Evolutionary conservation across 768 basidiomycete genomes (phyloP), one percentile per base, ranked within the genome.

Genomic region (Leucocoprinus birnbaumii): DNA sequence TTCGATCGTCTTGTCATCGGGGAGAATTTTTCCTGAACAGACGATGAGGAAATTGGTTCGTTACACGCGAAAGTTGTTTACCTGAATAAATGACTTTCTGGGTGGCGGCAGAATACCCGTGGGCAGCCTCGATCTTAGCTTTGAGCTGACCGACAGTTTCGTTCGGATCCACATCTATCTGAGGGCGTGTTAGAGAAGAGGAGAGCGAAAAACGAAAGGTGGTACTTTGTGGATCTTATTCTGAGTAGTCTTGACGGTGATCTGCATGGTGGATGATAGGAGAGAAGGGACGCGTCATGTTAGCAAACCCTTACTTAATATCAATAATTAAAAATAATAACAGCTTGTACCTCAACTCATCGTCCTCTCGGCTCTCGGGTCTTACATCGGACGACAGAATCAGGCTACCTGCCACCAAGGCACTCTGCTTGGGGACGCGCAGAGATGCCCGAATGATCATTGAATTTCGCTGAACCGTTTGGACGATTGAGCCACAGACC

Each of bases 51-150:
- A 34, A 21, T 55, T 21, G 27, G 50, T 48, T 8, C 57, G 16
- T 40, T 38, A 48, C 9, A 43, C 41, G 19, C 25, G 27, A 14
- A 27, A 19, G 49, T 14, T 24, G 16, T 40, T 53, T 47, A 94
- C 94, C 95, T 37, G 96, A 85, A 71, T 91, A 97, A 70, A 99
- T 98, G 64, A 99, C 78, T 79, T 98, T 99, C 74, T 96, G 95
- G 56, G 73, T 71, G 31, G 81, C 83, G 26, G 82, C 77, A 16
- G 86, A 66, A 70, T 95, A 90, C 3, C 86, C 85, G 59, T 97
- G 93, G 2, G 75, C 67, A 25, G 84, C 77, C 55, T 79, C 67
- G 64, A 99, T 94, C 85, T 91, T 94, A 60, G 77, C 68, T 79
- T 98, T 99, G 60, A 98, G 73, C 61, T 72, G 76, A 14, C 71